Percentiles rank a stretch among this genome's conserved stretches.
Conservation (phyloP, 306 rosid species). For the Fragaria nilgerrensis region DNA sequence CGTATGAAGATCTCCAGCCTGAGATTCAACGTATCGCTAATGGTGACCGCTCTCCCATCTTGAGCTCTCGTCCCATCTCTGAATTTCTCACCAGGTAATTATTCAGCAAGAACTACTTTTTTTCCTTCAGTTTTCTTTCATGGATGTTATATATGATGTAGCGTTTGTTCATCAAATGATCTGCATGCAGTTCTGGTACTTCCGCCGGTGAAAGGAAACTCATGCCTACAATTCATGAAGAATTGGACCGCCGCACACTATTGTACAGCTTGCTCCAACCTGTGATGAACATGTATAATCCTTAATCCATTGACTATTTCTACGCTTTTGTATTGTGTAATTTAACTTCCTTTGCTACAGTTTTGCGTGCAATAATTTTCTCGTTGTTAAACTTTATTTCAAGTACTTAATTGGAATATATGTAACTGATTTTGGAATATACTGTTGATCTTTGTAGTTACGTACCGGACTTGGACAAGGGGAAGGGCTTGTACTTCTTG, state of each 20-base stretch:
- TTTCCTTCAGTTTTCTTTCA: no score
- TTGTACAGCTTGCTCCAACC: constrained; percentile 87
- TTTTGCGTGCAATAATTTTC: not conserved
- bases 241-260: constrained; percentile 73
- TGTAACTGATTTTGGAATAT: not conserved
- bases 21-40: constrained; percentile 80
- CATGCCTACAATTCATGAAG: constrained; percentile 80
- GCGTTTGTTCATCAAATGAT: not conserved
- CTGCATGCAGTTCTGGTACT: constrained; percentile 77
- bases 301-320: not conserved
- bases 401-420: not conserved
- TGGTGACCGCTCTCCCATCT: constrained; percentile 79
- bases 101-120: not conserved
- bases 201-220: constrained; percentile 90
- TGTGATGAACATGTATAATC: constrained; percentile 67
- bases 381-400: not conserved
- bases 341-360: not conserved
- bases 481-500: constrained; percentile 76
- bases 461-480: constrained; percentile 78
- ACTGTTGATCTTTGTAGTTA: constrained; percentile 33
- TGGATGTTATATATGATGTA: not conserved
- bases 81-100: constrained; percentile 91
- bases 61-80: constrained; percentile 65
- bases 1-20: constrained; percentile 76
- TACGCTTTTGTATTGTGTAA: not conserved